Evolutionary conservation across 75 land plant genomes (phyloP).

Genomic region (Picea glauca): DNA sequence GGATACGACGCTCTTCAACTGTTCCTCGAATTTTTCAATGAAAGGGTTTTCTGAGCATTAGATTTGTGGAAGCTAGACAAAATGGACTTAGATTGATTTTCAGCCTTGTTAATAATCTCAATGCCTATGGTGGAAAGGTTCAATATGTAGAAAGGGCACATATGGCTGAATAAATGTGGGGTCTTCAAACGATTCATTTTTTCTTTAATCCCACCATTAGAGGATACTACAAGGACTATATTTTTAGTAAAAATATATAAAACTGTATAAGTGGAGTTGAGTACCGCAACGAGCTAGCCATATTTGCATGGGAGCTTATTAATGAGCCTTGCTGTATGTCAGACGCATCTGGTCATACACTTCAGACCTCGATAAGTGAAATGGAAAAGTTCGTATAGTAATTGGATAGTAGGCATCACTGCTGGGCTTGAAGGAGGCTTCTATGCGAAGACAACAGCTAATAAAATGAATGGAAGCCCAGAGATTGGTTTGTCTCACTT

Average conservation of each 20-base stretch:
- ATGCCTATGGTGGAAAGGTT: constrained; percentile 50
- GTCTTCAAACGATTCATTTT: constrained; percentile 41
- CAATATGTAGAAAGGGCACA: constrained; percentile 59
- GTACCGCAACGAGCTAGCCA: constrained; percentile 57
- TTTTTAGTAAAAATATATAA: constrained; percentile 19
- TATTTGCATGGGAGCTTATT: constrained; percentile 71
- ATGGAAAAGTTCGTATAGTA: constrained; percentile 53
- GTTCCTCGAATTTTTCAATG: constrained; percentile 51
- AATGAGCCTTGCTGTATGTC: constrained; percentile 51
- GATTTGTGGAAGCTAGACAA: constrained; percentile 55
- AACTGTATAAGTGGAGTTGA: constrained; percentile 47
- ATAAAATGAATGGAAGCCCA: neutral
- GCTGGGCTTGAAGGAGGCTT: constrained; percentile 55
- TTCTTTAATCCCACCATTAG: constrained; percentile 35
- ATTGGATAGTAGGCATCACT: constrained; percentile 43
- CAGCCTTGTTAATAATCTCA: constrained; percentile 64
- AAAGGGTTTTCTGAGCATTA: constrained; percentile 40
- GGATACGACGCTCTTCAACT: constrained; percentile 46
- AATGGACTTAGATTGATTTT: constrained; percentile 49
- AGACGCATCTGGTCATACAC: constrained; percentile 43
- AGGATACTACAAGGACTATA: constrained; percentile 43
- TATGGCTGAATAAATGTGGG: constrained; percentile 26
- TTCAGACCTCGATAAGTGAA: constrained; percentile 58
- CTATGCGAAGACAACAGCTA: constrained; percentile 33
- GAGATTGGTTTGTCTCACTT: too few species aligned